A percentile compares a stretch with the other conserved stretches of the same genome.
These are phyloP conservation scores for Grigorovia transvaalensis DNA, from an alignment of 805 yeast genomes.

Conservation along the genomic window DNA sequence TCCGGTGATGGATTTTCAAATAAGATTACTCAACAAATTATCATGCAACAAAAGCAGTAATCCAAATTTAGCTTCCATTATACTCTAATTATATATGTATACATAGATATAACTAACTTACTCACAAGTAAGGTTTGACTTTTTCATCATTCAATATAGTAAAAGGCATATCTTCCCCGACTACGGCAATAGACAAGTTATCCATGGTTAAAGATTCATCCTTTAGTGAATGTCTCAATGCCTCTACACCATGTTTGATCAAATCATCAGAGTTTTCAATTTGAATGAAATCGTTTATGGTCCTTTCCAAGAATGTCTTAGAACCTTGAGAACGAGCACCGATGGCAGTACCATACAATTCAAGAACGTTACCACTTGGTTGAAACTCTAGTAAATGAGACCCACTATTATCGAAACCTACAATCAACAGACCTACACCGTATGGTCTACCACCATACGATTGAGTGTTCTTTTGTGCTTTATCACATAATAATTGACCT, in stretches of 20 bases:
- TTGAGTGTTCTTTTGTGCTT: constrained; percentile 95
- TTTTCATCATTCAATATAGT: constrained; percentile 76
- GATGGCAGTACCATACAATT: constrained; percentile 86
- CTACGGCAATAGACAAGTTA: constrained; percentile 86
- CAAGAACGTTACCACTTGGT: constrained; percentile 89
- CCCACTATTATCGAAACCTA: constrained; percentile 89
- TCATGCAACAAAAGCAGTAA: background rate
- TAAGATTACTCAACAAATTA: too few relatives aligned
- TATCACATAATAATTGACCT: constrained; percentile 79
- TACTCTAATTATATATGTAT: background rate
- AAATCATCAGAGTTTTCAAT: constrained; percentile 54
- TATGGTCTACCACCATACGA: constrained; percentile 94
- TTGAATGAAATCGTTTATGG: constrained; percentile 54
- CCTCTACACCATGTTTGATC: constrained; percentile 76
- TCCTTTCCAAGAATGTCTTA: constrained; percentile 87
- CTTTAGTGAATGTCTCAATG: constrained; percentile 89
- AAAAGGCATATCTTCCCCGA: constrained; percentile 72
- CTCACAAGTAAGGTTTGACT: constrained; percentile 36
- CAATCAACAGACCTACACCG: constrained; percentile 88
- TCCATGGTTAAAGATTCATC: constrained; percentile 80
- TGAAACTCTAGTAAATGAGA: constrained; percentile 91
- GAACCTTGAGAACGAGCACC: constrained; percentile 99
- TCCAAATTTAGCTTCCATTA: background rate
- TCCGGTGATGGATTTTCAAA: too few relatives aligned
- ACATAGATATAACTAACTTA: background rate